These are phyloP conservation scores for Ogataea pilisensis DNA, from an alignment of 805 yeast species.

Conservation along the genomic window DNA sequence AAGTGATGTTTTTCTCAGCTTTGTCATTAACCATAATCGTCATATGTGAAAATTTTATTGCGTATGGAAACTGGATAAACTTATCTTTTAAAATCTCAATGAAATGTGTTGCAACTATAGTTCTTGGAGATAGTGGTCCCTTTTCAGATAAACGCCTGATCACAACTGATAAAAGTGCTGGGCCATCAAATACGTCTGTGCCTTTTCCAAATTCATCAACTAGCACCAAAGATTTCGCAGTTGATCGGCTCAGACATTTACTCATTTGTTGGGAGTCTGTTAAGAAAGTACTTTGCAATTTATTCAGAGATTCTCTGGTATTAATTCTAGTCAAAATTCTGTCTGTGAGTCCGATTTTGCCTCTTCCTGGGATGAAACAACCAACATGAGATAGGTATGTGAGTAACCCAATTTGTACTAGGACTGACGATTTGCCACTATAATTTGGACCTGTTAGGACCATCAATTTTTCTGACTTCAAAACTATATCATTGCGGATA, in stretches of 20 bases:
- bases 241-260: slow-evolving; percentile 35
- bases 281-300: slow-evolving; percentile 45
- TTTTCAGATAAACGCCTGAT: slow-evolving; percentile 24
- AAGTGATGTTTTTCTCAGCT: slow-evolving; percentile 23
- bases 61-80: slow-evolving; percentile 10
- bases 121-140: slow-evolving; percentile 21
- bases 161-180: slow-evolving; percentile 39
- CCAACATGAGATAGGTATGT: slow-evolving; percentile 51
- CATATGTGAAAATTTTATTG: slow-evolving; percentile 27
- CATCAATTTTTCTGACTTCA: slow-evolving; percentile 22
- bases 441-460: slow-evolving; percentile 48
- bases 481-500: slow-evolving; percentile 36
- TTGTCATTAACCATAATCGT: slow-evolving; percentile 11
- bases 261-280: slow-evolving; percentile 39
- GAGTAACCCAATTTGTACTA: slow-evolving; percentile 45
- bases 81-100: slow-evolving; percentile 35
- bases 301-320: slow-evolving; percentile 37
- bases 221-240: slow-evolving; percentile 39
- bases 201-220: slow-evolving; percentile 57
- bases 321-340: slow-evolving; percentile 37
- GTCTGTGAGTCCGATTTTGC: slow-evolving; percentile 44
- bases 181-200: slow-evolving; percentile 44
- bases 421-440: slow-evolving; percentile 50
- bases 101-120: slow-evolving; percentile 40
- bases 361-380: slow-evolving; percentile 50